Percentiles rank a stretch among this genome's conserved stretches.
These are phyloP conservation scores for Plenodomus lindquistii DNA, from an alignment of 2,329 filamentous ascomycete genomes.

Conservation along the genomic window DNA sequence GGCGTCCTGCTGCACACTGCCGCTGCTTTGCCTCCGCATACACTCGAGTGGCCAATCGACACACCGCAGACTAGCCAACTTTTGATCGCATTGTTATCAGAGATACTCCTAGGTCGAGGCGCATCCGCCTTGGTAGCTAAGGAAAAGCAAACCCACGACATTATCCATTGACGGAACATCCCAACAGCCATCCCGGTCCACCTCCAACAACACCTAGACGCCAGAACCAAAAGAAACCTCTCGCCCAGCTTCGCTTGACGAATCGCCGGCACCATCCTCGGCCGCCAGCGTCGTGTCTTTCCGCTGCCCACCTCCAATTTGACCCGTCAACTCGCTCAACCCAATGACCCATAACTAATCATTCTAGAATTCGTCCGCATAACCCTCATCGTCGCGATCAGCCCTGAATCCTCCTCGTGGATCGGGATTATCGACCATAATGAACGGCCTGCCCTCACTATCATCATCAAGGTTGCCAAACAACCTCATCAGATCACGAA, in stretches of 20 bases:
- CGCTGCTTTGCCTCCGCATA: too few species aligned
- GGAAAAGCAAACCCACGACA: neutral
- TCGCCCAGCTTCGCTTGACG: too few species aligned
- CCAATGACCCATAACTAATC: neutral
- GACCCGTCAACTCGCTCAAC: neutral
- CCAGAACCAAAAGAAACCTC: too few species aligned
- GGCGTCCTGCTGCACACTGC: too few species aligned
- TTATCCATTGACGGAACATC: too few species aligned
- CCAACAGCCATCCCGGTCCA: too few species aligned
- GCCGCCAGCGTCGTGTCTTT: constrained; percentile 11
- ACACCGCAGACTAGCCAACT: neutral
- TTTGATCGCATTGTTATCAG: neutral
- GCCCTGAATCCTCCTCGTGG: constrained; percentile 34
- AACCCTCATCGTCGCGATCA: constrained; percentile 39
- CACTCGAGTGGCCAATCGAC: neutral
- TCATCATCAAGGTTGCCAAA: constrained; percentile 51
- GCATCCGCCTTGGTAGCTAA: too few species aligned
- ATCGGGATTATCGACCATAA: constrained; percentile 44
- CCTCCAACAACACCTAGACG: too few species aligned
- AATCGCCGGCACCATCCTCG: constrained; percentile 3
- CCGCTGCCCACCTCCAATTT: neutral
- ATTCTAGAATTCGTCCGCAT: constrained; percentile 29
- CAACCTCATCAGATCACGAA: constrained; percentile 50
- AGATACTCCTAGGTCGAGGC: neutral
- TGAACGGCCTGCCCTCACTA: constrained; percentile 46